Evolutionary conservation across 768 basidiomycete species (phyloP).

Genomic region (Auricularia auricula-judae): DNA sequence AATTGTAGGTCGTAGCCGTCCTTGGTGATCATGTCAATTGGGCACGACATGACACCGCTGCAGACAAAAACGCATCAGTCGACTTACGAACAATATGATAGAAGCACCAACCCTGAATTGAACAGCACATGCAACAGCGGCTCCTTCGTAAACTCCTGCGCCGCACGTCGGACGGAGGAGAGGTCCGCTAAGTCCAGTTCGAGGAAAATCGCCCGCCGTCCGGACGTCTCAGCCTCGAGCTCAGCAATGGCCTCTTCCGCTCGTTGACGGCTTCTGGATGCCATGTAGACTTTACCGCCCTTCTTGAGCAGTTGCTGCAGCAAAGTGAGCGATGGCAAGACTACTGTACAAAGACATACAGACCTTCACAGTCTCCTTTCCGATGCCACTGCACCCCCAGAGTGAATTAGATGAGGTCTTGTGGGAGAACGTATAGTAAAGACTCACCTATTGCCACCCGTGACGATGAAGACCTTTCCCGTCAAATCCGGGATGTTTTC

Average conservation of each 20-base stretch:
- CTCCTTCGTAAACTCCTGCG: constrained; percentile 17
- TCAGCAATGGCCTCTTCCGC: constrained; percentile 10
- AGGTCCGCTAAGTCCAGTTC: constrained; percentile 24
- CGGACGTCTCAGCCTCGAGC: constrained; percentile 13
- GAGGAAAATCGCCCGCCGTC: constrained; percentile 17
- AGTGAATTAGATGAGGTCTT: too few species aligned
- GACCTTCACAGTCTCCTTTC: constrained; percentile 6
- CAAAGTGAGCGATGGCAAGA: neutral
- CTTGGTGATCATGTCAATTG: constrained; percentile 9
- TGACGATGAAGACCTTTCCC: constrained; percentile 24
- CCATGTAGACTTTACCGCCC: constrained; percentile 13
- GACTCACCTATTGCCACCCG: constrained; percentile 18
- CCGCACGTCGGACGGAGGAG: constrained; percentile 18
- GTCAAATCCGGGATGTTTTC: constrained; percentile 24
- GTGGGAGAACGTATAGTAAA: too few species aligned
- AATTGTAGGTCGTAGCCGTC: constrained; percentile 26
- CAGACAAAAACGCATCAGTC: neutral
- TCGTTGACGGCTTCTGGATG: constrained; percentile 1
- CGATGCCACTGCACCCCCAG: constrained; percentile 13
- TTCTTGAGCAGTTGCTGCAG: constrained; percentile 5
- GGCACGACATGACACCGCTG: constrained; percentile 13
- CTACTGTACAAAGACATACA: neutral
- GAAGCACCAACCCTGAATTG: constrained; percentile 1
- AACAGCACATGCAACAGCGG: neutral
- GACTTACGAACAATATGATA: neutral